Base-by-base conservation (phyloP, 805 yeast genomes). In the Ogataea chonburiensis region DNA sequence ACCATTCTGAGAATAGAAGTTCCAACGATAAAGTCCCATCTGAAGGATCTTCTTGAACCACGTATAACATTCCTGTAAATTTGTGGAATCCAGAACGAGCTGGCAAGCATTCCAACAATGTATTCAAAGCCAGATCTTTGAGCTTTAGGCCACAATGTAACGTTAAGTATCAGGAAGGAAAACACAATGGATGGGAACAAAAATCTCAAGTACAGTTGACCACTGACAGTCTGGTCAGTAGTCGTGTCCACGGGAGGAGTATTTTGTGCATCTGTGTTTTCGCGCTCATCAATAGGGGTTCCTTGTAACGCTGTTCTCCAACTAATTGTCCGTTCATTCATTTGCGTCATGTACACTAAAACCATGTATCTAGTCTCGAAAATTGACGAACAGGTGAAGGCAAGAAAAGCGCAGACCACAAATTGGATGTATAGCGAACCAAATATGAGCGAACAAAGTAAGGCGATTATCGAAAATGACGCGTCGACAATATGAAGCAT, bases 21-120 rank as follows among this genome's bases (percentile, higher is more conserved):
- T 0, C 88, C 85, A 7, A 80, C 17, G n/a, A 87, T 73, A 49
- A 84, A 89, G 43, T 73, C 77, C 89, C 94, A 85, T 23, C 70
- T 61, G 45, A 87, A 76, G 3, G 84, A 77, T 37, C 75, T 68
- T 38, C 86, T 69, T 37, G 79, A 69, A 14, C 89, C 91, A 34
- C 86, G 71, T 18, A 79, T 56, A 3, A 80, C 75, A 55, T 87
- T 86, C 55, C 96, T 70, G 49, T 79, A 79, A 27, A 86, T 81
- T 58, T 89, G 98, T 2, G 97, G 96, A 11, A 85, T 47, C 96
- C 96, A 88, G 48, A 75, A 81, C 1, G 95, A 83, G 56, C 79
- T 83, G 18, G 81, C 49, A 1, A 69, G 32, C 2, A 78, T 42
- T 7, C 81, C 56, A 2, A 73, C 61, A 4, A 71, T 34, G 38